Evolutionary conservation across 2,329 filamentous ascomycete genomes (phyloP), one percentile per base, ranked within the genome.

Genomic region (Pseudogymnoascus sp.): DNA sequence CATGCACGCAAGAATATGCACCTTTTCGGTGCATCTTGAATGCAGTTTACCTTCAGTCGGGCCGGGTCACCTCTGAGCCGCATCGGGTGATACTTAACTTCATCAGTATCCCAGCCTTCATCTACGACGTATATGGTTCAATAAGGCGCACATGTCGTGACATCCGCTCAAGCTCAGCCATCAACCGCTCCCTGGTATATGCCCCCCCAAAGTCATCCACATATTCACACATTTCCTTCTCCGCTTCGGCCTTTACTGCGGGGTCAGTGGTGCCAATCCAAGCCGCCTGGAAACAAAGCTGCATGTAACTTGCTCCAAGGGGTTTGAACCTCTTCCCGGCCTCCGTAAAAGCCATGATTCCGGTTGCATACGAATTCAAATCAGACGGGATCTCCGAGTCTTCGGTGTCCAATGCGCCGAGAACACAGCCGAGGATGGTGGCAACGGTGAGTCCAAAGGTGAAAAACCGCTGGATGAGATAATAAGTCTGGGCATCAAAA

Each of bases 381-480:
- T 36, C 37, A 18, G 28, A 54, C 2, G 5, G 12, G 2, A 69
- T 61, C 0, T 60, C 33, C 1, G 30, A 59, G 16, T 69, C 68
- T 22, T 67, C 58, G 28, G 67, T 38, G n/a, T 68, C 65, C 57
- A 76, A 18, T 38, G 70, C 66, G 60, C 67, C 57, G 20, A 74
- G 63, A 41, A 75, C 61, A 62, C 71, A 71, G 63, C 73, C 72
- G 60, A 75, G 68, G 28, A 73, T 65, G 0, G 72, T 64, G 1
- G 66, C 67, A 12, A 74, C 67, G 6, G 68, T 65, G 1, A 76
- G 62, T 1, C 65, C 71, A 6, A 75, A 61, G 2, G 67, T 69
- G 62, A 75, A 73, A 12, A 68, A 67, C 18, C 74, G 72, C 47
- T 54, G n/a, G 28, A 54, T n/a, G 28, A 54, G 47, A 18, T 54